Percentiles rank a stretch among this genome's conserved stretches.
Evolutionary conservation across 257 asterid species (phyloP).

Genomic region (Solanum dulcamara): DNA sequence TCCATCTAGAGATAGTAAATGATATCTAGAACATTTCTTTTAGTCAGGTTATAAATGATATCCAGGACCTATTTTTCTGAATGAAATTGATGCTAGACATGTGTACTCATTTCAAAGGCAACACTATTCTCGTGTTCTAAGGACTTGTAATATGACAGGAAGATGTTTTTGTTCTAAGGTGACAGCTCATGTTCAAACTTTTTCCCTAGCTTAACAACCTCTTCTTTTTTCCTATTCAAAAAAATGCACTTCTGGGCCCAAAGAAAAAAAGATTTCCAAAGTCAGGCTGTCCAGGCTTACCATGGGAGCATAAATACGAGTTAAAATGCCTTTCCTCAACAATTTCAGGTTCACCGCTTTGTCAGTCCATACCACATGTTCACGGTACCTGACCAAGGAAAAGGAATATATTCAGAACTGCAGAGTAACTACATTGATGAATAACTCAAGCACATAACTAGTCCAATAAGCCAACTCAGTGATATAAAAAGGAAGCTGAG

Average conservation of each 20-base stretch:
- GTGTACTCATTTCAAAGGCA: background rate
- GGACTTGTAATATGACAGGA: background rate
- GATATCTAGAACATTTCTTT: background rate
- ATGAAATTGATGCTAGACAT: background rate
- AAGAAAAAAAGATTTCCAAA: background rate
- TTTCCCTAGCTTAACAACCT: background rate
- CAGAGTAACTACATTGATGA: background rate
- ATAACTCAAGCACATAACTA: background rate
- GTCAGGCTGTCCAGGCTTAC: slow-evolving; percentile 24
- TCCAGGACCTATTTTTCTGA: background rate
- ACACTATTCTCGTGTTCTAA: background rate
- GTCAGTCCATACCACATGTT: slow-evolving; percentile 93
- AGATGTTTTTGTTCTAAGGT: background rate
- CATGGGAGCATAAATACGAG: slow-evolving; percentile 97
- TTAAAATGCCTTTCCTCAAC: slow-evolving; percentile 79
- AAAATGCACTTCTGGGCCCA: background rate
- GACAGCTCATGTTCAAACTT: background rate
- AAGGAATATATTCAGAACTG: background rate
- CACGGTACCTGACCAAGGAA: slow-evolving; percentile 63
- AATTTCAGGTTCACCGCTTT: slow-evolving; percentile 62
- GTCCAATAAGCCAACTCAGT: background rate
- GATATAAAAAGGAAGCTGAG: background rate
- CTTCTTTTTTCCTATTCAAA: background rate
- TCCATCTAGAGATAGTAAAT: background rate
- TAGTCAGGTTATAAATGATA: background rate